A percentile compares a stretch with the other conserved stretches of the same genome.
Conservation (phyloP, 495 filamentous ascomycete genomes). For the Aspergillus indologenus region DNA sequence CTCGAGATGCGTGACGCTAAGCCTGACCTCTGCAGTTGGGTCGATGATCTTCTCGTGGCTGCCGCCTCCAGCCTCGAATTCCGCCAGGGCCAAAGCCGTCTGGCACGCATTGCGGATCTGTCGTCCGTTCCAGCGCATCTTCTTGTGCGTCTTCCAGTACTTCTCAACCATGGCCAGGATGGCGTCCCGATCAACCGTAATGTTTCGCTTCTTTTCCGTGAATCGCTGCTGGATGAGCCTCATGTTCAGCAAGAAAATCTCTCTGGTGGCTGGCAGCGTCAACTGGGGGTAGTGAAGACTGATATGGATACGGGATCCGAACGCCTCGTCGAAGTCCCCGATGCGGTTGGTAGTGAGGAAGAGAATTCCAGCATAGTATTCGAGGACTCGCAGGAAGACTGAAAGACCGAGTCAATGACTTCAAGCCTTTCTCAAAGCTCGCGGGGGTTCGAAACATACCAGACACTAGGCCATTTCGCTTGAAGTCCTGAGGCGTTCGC, state of each 20-base stretch:
- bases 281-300: constrained; percentile 18
- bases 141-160: neutral
- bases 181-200: neutral
- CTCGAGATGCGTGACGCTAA: neutral
- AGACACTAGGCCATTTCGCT: constrained; percentile 35
- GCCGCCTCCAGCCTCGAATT: neutral
- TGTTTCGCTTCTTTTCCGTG: constrained; percentile 1
- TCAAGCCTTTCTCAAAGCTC: neutral
- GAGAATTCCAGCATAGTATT: constrained; percentile 55
- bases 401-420: neutral
- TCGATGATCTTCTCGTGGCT: constrained; percentile 1
- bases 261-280: neutral
- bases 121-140: constrained; percentile 3
- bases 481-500: constrained; percentile 32
- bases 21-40: neutral
- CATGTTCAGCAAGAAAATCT: neutral
- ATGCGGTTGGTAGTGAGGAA: constrained; percentile 56
- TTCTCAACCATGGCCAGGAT: neutral
- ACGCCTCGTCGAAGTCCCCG: constrained; percentile 47
- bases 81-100: neutral
- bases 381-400: constrained; percentile 51
- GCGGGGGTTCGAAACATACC: neutral
- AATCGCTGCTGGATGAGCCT: neutral
- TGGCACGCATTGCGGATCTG: constrained; percentile 2
- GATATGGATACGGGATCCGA: constrained; percentile 51